Conservation (phyloP, 306 rosid species). For the Prunus dulcis region DNA sequence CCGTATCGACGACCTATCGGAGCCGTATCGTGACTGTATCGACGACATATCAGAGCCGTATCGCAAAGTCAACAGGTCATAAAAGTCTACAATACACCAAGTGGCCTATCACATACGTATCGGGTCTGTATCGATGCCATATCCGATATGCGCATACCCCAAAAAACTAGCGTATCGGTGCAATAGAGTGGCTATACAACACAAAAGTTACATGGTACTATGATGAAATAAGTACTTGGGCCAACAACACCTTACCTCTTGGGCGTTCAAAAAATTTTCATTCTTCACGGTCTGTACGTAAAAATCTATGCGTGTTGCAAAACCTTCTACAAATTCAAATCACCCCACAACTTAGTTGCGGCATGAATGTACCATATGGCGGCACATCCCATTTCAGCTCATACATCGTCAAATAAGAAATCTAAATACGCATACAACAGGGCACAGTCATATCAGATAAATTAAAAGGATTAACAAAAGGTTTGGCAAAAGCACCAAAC, state of each 20-base stretch:
- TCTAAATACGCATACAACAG: background rate
- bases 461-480: background rate
- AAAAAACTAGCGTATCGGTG: no score
- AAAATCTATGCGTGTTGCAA: background rate
- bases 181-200: background rate
- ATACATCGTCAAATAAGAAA: background rate
- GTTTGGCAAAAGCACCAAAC: background rate
- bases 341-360: background rate
- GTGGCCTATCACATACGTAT: no score
- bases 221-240: background rate
- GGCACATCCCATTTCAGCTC: constrained; percentile 10
- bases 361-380: no score
- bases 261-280: background rate
- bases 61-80: background rate
- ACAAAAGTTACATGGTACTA: background rate
- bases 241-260: background rate
- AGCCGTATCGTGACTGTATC: no score
- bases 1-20: no score
- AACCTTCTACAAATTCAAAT: background rate
- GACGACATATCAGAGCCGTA: no score
- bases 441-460: background rate
- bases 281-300: background rate
- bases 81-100: background rate
- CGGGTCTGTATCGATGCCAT: background rate
- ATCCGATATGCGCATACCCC: no score